Evolutionary conservation across 164 flowering plant species (phyloP).

Genomic region (Chimonanthus praecox): DNA sequence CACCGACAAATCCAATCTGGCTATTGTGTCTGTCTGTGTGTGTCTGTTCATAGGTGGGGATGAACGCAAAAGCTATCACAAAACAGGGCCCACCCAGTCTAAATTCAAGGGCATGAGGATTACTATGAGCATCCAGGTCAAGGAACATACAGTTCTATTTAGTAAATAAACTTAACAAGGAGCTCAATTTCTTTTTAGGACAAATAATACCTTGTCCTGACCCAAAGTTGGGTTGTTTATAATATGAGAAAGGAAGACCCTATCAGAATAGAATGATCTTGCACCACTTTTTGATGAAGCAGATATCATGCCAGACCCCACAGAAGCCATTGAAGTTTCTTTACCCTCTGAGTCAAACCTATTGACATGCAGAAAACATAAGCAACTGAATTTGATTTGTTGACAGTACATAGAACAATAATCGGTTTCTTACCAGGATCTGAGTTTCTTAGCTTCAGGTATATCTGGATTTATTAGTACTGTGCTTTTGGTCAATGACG

Average conservation of each 20-base stretch:
- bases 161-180: neutral
- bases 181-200: neutral
- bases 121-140: neutral
- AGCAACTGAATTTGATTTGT: neutral
- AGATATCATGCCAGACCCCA: conserved; percentile 54
- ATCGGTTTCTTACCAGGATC: conserved; percentile 44
- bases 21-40: too few species aligned
- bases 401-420: neutral
- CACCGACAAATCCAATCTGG: too few species aligned
- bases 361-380: conserved; percentile 7
- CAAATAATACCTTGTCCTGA: conserved; percentile 33
- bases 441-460: conserved; percentile 76
- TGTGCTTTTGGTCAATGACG: conserved; percentile 57
- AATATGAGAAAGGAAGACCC: conserved; percentile 60
- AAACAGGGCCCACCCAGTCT: neutral
- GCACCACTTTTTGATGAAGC: conserved; percentile 41
- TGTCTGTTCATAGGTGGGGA: too few species aligned
- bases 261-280: conserved; percentile 65
- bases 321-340: conserved; percentile 62
- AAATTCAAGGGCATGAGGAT: neutral
- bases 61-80: neutral
- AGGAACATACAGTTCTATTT: neutral
- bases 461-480: conserved; percentile 67
- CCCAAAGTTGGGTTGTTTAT: conserved; percentile 69
- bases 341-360: conserved; percentile 96